Conservation (phyloP, 2,329 filamentous ascomycete species). For the Trichoderma lentiforme region DNA sequence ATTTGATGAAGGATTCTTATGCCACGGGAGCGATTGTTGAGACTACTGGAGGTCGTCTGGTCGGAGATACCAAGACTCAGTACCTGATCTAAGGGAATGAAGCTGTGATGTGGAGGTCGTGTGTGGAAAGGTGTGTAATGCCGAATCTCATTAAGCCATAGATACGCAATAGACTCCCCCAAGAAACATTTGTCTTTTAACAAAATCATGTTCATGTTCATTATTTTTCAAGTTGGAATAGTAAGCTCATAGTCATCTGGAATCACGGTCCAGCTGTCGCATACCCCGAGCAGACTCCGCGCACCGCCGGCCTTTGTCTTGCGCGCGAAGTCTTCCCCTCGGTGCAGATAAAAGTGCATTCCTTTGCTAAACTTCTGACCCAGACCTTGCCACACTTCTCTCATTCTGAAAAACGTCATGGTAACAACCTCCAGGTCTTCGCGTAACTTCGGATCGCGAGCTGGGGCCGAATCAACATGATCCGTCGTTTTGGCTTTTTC, state of each 20-base stretch:
- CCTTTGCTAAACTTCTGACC: constrained; percentile 25
- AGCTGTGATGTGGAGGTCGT: not conserved
- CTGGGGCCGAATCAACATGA: not conserved
- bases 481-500: not conserved
- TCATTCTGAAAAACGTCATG: constrained; percentile 20
- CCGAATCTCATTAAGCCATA: not conserved
- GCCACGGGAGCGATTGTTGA: constrained; percentile 33
- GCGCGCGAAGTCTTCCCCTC: constrained; percentile 17
- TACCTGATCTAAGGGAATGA: not conserved
- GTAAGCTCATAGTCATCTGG: constrained; percentile 9
- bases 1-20: constrained; percentile 41
- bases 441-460: constrained; percentile 20
- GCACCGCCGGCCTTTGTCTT: constrained; percentile 21
- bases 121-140: not conserved
- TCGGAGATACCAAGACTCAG: constrained; percentile 22
- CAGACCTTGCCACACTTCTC: constrained; percentile 19
- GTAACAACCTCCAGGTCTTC: constrained; percentile 25
- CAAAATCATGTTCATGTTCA: not conserved
- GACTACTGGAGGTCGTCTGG: constrained; percentile 26
- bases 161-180: not conserved
- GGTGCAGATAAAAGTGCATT: constrained; percentile 21
- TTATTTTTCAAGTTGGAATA: not conserved
- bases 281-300: constrained; percentile 21
- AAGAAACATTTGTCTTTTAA: not conserved
- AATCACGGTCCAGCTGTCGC: constrained; percentile 22